These are phyloP conservation scores for Phialocephala sp. DNA, from an alignment of 2,329 filamentous ascomycete species.

Conservation along the genomic window DNA sequence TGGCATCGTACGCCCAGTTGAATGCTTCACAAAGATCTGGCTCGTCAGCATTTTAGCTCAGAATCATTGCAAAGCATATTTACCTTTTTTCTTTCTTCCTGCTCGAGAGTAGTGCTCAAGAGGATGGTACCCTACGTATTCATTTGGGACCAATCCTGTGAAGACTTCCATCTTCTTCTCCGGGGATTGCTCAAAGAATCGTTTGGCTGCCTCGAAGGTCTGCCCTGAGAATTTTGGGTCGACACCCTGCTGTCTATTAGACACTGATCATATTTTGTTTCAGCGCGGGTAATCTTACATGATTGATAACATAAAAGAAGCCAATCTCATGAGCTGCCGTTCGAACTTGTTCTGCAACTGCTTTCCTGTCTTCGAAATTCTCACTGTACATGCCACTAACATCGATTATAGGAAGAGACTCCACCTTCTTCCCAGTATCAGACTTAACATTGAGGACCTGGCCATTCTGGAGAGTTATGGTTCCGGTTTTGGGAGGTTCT, in stretches of 20 bases:
- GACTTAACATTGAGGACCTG: not conserved
- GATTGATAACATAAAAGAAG: slow-evolving; percentile 47
- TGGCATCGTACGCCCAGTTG: slow-evolving; percentile 32
- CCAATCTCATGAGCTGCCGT: slow-evolving; percentile 44
- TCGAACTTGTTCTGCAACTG: slow-evolving; percentile 41
- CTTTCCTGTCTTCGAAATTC: slow-evolving; percentile 39
- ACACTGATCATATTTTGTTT: slow-evolving; percentile 48
- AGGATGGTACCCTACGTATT: slow-evolving; percentile 41
- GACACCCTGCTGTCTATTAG: slow-evolving; percentile 14
- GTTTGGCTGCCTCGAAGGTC: slow-evolving; percentile 35
- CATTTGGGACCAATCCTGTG: slow-evolving; percentile 37
- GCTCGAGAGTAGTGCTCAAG: slow-evolving; percentile 26
- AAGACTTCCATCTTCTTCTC: slow-evolving; percentile 39
- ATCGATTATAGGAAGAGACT: slow-evolving; percentile 48
- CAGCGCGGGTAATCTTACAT: slow-evolving; percentile 39
- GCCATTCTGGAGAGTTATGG: slow-evolving; percentile 1
- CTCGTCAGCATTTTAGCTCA: slow-evolving; percentile 1
- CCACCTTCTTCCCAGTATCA: not conserved
- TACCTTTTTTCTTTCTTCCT: slow-evolving; percentile 30
- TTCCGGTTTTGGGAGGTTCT: not conserved
- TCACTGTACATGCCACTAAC: slow-evolving; percentile 40
- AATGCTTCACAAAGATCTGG: slow-evolving; percentile 36
- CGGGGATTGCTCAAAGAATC: slow-evolving; percentile 34
- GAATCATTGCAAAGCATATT: not conserved
- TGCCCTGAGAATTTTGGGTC: slow-evolving; percentile 45